These are phyloP conservation scores for Lachancea meyersii DNA, from an alignment of 805 yeast genomes.

Conservation along the genomic window DNA sequence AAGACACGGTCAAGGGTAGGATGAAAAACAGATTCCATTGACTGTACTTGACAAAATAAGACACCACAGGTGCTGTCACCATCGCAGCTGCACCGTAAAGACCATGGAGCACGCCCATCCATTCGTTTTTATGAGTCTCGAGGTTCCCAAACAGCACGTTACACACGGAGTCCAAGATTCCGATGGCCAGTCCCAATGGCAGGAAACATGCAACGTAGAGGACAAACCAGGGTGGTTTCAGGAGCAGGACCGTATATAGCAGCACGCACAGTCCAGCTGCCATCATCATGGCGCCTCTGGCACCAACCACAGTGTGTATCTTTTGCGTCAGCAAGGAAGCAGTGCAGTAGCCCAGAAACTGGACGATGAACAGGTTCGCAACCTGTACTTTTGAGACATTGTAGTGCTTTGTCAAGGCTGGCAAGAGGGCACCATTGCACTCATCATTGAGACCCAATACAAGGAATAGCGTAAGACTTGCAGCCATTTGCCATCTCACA, in stretches of 20 bases:
- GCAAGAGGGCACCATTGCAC: slow-evolving; percentile 31
- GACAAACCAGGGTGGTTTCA: slow-evolving; percentile 22
- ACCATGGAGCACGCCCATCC: slow-evolving; percentile 61
- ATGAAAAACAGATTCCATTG: slow-evolving; percentile 28
- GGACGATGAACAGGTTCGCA: slow-evolving; percentile 29
- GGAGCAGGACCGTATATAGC: slow-evolving; percentile 17
- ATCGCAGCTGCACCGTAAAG: slow-evolving; percentile 70
- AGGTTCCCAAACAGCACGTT: slow-evolving; percentile 31
- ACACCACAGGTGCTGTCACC: slow-evolving; percentile 58
- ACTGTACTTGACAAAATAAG: slow-evolving; percentile 33
- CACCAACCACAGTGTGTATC: slow-evolving; percentile 24
- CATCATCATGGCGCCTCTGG: slow-evolving; percentile 26
- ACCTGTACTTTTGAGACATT: slow-evolving; percentile 22
- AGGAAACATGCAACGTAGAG: slow-evolving; percentile 23
- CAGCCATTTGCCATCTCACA: slow-evolving; percentile 26
- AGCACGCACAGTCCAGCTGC: slow-evolving; percentile 18
- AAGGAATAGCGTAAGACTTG: slow-evolving; percentile 26
- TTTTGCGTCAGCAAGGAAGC: slow-evolving; percentile 29
- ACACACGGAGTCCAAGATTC: slow-evolving; percentile 30
- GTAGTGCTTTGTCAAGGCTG: slow-evolving; percentile 26
- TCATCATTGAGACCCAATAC: slow-evolving; percentile 34
- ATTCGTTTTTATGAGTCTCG: slow-evolving; percentile 44
- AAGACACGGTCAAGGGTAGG: slow-evolving; percentile 34
- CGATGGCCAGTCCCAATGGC: slow-evolving; percentile 33
- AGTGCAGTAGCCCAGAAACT: slow-evolving; percentile 28